These are phyloP conservation scores for Penicillium sp. DNA, from an alignment of 2,329 filamentous ascomycete genomes.

Conservation along the genomic window DNA sequence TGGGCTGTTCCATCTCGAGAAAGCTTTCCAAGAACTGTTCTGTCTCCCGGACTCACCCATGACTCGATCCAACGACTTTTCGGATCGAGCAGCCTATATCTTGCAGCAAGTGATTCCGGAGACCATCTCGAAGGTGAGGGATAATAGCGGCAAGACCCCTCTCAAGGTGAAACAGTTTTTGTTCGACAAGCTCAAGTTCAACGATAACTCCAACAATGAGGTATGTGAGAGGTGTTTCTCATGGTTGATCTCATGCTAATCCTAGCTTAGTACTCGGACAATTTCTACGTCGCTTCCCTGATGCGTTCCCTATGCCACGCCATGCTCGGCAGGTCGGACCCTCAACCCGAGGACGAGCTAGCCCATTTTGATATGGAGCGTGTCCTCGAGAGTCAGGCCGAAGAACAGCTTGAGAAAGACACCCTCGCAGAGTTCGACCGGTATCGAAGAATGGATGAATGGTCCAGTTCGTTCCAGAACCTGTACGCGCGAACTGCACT, in stretches of 20 bases:
- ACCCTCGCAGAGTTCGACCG: conserved; percentile 60
- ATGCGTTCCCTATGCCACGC: conserved; percentile 61
- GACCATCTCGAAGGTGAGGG: conserved; percentile 73
- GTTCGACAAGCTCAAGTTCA: conserved; percentile 82
- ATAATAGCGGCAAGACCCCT: conserved; percentile 70
- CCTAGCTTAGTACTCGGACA: conserved; percentile 68
- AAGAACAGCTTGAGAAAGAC: conserved; percentile 54
- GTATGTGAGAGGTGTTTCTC: conserved; percentile 26
- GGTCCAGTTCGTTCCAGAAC: conserved; percentile 63
- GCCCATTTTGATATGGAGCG: conserved; percentile 45
- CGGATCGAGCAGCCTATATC: conserved; percentile 76
- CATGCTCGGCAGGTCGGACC: conserved; percentile 45
- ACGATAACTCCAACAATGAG: conserved; percentile 85
- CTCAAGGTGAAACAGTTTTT: conserved; percentile 75
- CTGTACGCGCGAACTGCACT: conserved; percentile 59
- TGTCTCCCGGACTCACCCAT: conserved; percentile 74
- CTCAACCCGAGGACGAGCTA: conserved; percentile 37
- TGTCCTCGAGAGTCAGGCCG: conserved; percentile 48
- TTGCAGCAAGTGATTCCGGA: conserved; percentile 78
- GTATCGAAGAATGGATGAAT: conserved; percentile 62
- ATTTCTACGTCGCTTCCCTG: conserved; percentile 78
- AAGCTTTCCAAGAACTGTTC: conserved; percentile 81
- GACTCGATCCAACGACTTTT: conserved; percentile 85
- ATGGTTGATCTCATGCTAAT: conserved; percentile 3
- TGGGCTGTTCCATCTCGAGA: conserved; percentile 77